Conservation (phyloP, 176 grass and related monocot species). For the Alloteropsis semialata region DNA sequence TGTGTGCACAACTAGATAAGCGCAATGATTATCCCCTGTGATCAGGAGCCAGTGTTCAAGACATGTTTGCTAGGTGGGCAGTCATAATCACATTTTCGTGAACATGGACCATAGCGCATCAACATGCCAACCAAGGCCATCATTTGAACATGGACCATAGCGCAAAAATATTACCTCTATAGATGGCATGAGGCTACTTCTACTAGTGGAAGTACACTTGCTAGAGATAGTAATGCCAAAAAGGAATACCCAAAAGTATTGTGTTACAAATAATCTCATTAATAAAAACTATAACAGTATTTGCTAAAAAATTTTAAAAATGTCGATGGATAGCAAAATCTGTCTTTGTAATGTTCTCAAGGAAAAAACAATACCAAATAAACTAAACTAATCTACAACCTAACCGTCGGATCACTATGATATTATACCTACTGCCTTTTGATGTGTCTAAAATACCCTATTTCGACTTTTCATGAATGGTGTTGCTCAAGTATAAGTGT, state of each 20-base stretch:
- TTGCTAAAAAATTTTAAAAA: neutral
- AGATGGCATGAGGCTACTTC: neutral
- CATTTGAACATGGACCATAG: slow-evolving; percentile 12
- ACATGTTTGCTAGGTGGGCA: slow-evolving; percentile 19
- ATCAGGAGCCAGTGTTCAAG: neutral
- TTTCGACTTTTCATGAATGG: neutral
- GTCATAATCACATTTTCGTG: slow-evolving; percentile 22
- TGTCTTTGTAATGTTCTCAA: neutral
- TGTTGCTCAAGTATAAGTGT: neutral
- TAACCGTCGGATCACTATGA: neutral
- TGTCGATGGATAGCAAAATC: neutral
- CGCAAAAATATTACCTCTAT: neutral
- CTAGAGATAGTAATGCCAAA: slow-evolving; percentile 3
- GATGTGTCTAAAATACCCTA: neutral
- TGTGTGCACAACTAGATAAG: neutral
- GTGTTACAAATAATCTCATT: neutral
- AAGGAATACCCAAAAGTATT: neutral
- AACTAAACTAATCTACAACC: neutral
- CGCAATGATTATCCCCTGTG: neutral
- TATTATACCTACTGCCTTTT: neutral
- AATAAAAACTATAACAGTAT: neutral
- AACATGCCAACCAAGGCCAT: too few species aligned
- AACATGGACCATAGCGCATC: slow-evolving; percentile 15
- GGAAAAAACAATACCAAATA: neutral
- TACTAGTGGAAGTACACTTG: neutral